Percentiles rank a stretch among this genome's conserved stretches.
These are phyloP conservation scores for Globisporangium viniferum DNA, from an alignment of 352 stramenopile species.

Conservation along the genomic window DNA sequence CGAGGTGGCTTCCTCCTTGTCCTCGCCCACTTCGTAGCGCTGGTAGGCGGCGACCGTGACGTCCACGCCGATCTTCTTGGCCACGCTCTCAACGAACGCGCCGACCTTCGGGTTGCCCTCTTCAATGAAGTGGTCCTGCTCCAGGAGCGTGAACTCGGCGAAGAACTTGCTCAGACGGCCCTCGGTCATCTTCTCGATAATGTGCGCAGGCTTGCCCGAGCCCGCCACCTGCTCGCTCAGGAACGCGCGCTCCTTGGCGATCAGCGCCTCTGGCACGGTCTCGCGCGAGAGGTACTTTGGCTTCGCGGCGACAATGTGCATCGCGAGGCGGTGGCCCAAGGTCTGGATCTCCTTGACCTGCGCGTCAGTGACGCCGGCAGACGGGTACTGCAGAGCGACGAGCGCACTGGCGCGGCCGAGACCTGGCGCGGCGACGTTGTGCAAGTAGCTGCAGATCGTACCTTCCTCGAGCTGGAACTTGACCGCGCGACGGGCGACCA, in stretches of 20 bases:
- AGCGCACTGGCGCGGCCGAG: constrained; percentile 83
- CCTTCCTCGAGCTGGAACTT: constrained; percentile 65
- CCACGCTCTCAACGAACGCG: constrained; percentile 61
- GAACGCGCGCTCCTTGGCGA: constrained; percentile 92
- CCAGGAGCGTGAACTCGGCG: constrained; percentile 88
- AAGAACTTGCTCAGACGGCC: constrained; percentile 94
- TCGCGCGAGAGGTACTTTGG: constrained; percentile 89
- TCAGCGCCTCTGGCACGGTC: constrained; percentile 74
- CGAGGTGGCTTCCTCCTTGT: constrained; percentile 37
- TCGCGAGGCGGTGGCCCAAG: constrained; percentile 91
- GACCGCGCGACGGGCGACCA: constrained; percentile 70
- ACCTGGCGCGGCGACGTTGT: constrained; percentile 68
- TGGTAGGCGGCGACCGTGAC: constrained; percentile 65
- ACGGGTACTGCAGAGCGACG: constrained; percentile 86
- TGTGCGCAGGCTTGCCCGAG: constrained; percentile 87
- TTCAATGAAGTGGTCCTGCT: constrained; percentile 94
- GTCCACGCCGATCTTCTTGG: constrained; percentile 66
- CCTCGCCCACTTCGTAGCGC: constrained; percentile 68
- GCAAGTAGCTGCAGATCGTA: constrained; percentile 83
- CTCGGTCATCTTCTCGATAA: constrained; percentile 94
- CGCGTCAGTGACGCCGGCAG: constrained; percentile 38
- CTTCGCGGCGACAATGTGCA: constrained; percentile 95
- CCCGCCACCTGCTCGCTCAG: constrained; percentile 87
- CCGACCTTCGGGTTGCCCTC: constrained; percentile 89
- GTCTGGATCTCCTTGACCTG: constrained; percentile 59